Evolutionary conservation across 441 rosid genomes (phyloP).

Genomic region (Metrosideros polymorpha): DNA sequence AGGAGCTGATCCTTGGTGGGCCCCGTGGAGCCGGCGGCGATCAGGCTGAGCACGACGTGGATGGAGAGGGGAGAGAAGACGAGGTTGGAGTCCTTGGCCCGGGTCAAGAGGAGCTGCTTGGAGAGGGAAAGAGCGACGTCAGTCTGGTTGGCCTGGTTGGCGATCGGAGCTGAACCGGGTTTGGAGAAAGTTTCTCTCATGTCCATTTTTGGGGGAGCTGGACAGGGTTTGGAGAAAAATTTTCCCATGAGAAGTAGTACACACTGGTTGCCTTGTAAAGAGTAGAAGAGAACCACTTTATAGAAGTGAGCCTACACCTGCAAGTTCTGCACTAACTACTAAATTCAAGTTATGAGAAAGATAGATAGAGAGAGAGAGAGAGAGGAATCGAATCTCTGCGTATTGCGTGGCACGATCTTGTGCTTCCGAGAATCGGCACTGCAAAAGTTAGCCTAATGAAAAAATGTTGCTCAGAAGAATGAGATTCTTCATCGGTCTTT

Average conservation of each 20-base stretch:
- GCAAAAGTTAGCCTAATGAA: not conserved
- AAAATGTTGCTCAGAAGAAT: not conserved
- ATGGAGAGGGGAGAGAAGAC: no score
- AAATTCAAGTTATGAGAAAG: not conserved
- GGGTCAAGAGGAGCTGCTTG: constrained; percentile 26
- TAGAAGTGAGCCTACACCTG: not conserved
- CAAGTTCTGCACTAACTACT: not conserved
- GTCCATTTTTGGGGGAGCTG: constrained; percentile 31
- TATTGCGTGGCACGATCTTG: not conserved
- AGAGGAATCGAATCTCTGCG: not conserved
- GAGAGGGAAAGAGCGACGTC: constrained; percentile 33
- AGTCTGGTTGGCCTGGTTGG: constrained; percentile 40
- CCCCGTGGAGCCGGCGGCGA: constrained; percentile 24
- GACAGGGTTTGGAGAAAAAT: not conserved
- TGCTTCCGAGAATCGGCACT: not conserved
- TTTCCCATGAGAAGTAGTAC: not conserved
- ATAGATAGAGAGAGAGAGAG: not conserved
- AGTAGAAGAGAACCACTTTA: not conserved
- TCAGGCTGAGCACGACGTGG: constrained; percentile 20
- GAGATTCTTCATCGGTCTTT: not conserved
- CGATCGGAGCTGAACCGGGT: constrained; percentile 3
- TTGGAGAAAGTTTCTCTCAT: constrained; percentile 12
- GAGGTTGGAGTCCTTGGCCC: constrained; percentile 9
- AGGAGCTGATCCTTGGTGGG: constrained; percentile 17
- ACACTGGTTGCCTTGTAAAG: not conserved